Base-by-base conservation (phyloP, 1,139 yeast species). In the Yamadazyma sp. region DNA sequence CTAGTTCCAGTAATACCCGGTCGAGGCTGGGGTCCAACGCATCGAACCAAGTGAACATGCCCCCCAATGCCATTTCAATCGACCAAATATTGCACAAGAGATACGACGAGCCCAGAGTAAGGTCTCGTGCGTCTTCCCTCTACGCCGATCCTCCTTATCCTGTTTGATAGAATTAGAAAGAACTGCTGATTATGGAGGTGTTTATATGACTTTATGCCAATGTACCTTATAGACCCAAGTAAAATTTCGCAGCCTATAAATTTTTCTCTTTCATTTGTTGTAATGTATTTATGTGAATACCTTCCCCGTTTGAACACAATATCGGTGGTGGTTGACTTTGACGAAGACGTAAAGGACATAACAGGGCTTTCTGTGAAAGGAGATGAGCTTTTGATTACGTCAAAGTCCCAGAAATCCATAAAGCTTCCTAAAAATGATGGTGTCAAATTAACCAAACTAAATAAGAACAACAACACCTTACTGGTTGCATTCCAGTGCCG, bases 281-380 rank as follows among this genome's bases (percentile, higher is more conserved):
- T 27, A 12, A 67, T 67, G 73, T 66, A 62, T 42, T 51, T 55
- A 33, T 50, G 65, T n/a, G 77, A 71, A 44, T 59, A 59, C 40
- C 56, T 71, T n/a, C 73, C 75, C 9, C 56, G 75, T 39, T 48
- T 71, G 17, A 56, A 57, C 31, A 49, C 62, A 24, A 48, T 69
- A n/a, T 54, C 72, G 3, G 54, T 63, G 14, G 52, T 58, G 2
- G 24, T 61, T 3, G 66, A 62, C 30, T 58, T 52, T 34, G 42
- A 46, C 5, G 48, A 45, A 9, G 41, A 50, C 4, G 33, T 45
- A 3, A 40, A 33, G 12, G 45, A 41, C n/a, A 41, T 53, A 4
- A 34, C 36, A 8, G 35, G 12, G 44, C 37, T 45, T 1, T 22
- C 34, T 3, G 17, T 39, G 3, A 28, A 38, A n/a, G 39, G 40